Conservation (phyloP, 2,329 filamentous ascomycete species). For the Epicoccum nigrum region DNA sequence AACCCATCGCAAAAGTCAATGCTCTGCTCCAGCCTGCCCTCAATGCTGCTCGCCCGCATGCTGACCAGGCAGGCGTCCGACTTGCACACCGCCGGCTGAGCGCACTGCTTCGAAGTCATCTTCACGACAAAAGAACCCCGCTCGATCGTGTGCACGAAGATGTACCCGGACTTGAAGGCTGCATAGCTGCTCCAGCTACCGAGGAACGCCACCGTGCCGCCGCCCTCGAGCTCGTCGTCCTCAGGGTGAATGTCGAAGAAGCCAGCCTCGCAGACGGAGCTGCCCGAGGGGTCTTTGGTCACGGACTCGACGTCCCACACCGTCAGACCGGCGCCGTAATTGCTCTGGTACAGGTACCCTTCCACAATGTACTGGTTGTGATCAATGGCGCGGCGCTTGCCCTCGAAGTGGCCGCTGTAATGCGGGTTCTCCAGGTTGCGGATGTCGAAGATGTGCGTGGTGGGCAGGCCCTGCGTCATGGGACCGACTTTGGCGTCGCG, state of each 20-base stretch:
- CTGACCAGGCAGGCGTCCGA: conserved; percentile 25
- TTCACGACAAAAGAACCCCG: conserved; percentile 43
- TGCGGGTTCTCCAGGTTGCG: conserved; percentile 36
- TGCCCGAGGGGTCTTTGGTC: conserved; percentile 44
- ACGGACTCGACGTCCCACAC: conserved; percentile 47
- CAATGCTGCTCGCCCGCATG: conserved; percentile 28
- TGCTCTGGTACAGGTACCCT: conserved; percentile 47
- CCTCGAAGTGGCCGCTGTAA: conserved; percentile 50
- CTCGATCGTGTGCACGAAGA: conserved; percentile 47
- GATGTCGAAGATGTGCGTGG: conserved; percentile 44
- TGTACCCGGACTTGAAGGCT: conserved; percentile 40
- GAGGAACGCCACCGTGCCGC: conserved; percentile 47
- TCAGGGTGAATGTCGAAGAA: conserved; percentile 52
- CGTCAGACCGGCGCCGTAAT: conserved; percentile 49
- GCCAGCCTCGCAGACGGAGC: conserved; percentile 47
- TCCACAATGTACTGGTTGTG: conserved; percentile 54
- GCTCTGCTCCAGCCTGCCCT: conserved; percentile 25
- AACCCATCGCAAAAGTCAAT: conserved; percentile 29
- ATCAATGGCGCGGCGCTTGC: conserved; percentile 44
- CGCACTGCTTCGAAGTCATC: conserved; percentile 31
- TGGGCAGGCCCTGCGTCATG: conserved; percentile 36
- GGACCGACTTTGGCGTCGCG: conserved; percentile 36
- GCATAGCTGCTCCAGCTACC: conserved; percentile 50
- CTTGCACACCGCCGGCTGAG: conserved; percentile 30
- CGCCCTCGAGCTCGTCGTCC: conserved; percentile 44